phyloP scores from a whole-genome alignment of 805 yeast species.

The Saccharomycopsis vini region DNA sequence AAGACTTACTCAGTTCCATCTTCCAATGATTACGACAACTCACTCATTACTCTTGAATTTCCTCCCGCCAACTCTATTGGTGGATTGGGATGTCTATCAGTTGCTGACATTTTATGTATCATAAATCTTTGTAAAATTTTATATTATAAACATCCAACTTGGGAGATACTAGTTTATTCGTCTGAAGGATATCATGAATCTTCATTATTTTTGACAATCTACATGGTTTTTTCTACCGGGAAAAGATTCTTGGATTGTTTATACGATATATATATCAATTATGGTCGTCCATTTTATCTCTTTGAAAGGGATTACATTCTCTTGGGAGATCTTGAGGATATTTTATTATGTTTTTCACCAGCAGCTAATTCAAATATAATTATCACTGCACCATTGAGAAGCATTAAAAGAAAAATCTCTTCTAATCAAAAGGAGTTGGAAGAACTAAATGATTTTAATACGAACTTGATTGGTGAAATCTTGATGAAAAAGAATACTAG shows the following conservation, averaged over 20 bases:
- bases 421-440: too few species aligned
- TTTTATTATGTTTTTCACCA: constrained; percentile 46
- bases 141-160: constrained; percentile 30
- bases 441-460: too few species aligned
- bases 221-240: constrained; percentile 59
- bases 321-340: constrained; percentile 52
- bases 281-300: constrained; percentile 74
- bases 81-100: constrained; percentile 61
- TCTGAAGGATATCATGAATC: constrained; percentile 92
- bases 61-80: constrained; percentile 76
- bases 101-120: constrained; percentile 52
- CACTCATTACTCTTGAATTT: constrained; percentile 39
- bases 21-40: too few species aligned
- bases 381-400: too few species aligned
- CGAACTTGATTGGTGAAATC: too few species aligned
- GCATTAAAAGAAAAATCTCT: too few species aligned
- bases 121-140: constrained; percentile 64
- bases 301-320: constrained; percentile 69
- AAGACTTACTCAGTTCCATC: too few species aligned
- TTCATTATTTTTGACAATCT: constrained; percentile 64
- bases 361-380: too few species aligned
- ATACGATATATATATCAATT: constrained; percentile 55
- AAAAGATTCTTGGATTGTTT: too few species aligned
- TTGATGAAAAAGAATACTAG: too few species aligned
- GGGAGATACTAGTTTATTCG: constrained; percentile 70